Percentiles rank a stretch among this genome's conserved stretches.
phyloP scores from a whole-genome alignment of 345 rosid species.

The Brassica rapa region DNA sequence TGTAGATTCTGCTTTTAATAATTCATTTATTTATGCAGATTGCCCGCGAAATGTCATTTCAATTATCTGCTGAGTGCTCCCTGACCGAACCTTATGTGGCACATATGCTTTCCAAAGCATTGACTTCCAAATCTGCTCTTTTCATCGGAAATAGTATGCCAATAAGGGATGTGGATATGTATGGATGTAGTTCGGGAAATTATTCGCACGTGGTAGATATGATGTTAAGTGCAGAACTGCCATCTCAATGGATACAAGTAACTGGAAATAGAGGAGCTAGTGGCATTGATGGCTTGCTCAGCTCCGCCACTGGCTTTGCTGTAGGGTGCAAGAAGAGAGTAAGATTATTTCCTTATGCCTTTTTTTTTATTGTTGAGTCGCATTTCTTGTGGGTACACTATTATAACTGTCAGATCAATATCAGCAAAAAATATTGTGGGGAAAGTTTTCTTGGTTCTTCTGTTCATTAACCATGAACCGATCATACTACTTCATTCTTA shows the following conservation, averaged over 20 bases:
- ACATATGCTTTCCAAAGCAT: conserved; percentile 57
- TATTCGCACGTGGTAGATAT: conserved; percentile 39
- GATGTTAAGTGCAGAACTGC: conserved; percentile 50
- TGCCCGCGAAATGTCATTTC: conserved; percentile 67
- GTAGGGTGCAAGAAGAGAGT: conserved; percentile 83
- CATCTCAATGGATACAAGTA: conserved; percentile 63
- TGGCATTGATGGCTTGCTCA: conserved; percentile 96
- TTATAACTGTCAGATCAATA: neutral
- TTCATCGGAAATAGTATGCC: conserved; percentile 97
- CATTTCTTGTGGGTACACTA: no score
- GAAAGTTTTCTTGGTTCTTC: neutral
- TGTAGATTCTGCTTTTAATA: conserved; percentile 25
- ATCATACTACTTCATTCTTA: no score
- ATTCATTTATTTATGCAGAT: conserved; percentile 55
- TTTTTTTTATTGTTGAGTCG: no score
- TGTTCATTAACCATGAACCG: neutral
- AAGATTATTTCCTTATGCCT: conserved; percentile 23
- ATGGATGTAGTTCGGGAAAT: conserved; percentile 56
- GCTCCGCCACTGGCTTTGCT: conserved; percentile 91
- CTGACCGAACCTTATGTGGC: conserved; percentile 87
- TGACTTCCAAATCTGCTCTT: conserved; percentile 66
- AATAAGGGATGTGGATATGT: conserved; percentile 91
- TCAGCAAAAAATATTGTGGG: neutral
- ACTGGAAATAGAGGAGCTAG: conserved; percentile 98
- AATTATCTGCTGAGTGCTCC: conserved; percentile 55